These are phyloP conservation scores for Rhizopogon vinicolor DNA, from an alignment of 768 basidiomycete genomes.

Conservation along the genomic window DNA sequence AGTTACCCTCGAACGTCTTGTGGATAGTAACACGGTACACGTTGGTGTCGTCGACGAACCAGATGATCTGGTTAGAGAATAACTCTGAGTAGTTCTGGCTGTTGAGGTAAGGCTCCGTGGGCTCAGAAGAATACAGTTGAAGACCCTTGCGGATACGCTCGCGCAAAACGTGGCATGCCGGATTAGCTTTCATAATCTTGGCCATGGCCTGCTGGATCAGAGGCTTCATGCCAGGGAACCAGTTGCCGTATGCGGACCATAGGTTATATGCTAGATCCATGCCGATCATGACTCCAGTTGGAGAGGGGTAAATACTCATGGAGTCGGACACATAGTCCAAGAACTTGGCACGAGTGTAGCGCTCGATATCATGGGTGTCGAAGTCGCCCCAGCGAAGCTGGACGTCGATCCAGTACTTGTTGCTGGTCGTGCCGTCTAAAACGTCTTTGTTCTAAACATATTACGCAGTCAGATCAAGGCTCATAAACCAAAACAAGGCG, in stretches of 20 bases:
- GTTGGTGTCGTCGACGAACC: slow-evolving; percentile 99
- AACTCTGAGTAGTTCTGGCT: slow-evolving; percentile 96
- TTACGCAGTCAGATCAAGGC: slow-evolving; percentile 6
- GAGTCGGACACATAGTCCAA: slow-evolving; percentile 97
- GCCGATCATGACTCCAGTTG: slow-evolving; percentile 97
- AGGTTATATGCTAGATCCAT: slow-evolving; percentile 98
- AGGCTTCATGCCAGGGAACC: slow-evolving; percentile 99
- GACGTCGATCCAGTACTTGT: slow-evolving; percentile 98
- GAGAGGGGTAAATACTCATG: slow-evolving; percentile 99
- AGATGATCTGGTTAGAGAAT: slow-evolving; percentile 98
- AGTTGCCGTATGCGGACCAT: slow-evolving; percentile 98
- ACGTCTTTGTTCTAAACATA: slow-evolving; percentile 78
- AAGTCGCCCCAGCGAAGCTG: slow-evolving; percentile 98
- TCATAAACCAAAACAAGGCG: not conserved
- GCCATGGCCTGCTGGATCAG: slow-evolving; percentile 98
- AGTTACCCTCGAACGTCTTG: slow-evolving; percentile 99
- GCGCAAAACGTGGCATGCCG: slow-evolving; percentile 93
- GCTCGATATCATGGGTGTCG: slow-evolving; percentile 97
- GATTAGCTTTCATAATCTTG: slow-evolving; percentile 99
- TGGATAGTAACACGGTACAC: slow-evolving; percentile 99
- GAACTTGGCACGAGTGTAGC: slow-evolving; percentile 98
- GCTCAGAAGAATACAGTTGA: slow-evolving; percentile 97
- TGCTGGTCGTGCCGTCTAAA: slow-evolving; percentile 95
- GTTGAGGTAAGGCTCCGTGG: slow-evolving; percentile 98
- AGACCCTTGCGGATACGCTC: slow-evolving; percentile 99